Base-by-base conservation (phyloP, 768 basidiomycete species). In the Leucogyrophana mollusca region DNA sequence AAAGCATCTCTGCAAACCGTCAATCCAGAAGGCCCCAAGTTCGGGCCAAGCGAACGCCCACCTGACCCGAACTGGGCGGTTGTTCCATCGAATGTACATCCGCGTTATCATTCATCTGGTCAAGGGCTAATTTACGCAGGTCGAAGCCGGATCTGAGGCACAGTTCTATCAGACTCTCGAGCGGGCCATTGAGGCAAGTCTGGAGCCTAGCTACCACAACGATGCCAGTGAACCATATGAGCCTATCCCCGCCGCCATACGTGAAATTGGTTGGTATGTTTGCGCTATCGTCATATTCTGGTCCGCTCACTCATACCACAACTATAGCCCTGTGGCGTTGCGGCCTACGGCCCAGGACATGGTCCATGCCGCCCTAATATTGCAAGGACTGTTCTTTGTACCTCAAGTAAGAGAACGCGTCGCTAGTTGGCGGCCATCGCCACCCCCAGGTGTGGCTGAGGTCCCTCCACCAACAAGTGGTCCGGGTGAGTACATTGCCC, bases 151-250 rank as follows among this genome's bases (percentile, higher is more conserved):
- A 16, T 51, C 66, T 24, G 66, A 76, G 17, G 72, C 72, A 2
- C 73, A 73, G 18, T 83, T 85, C n/a, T 76, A 86, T 34, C 77
- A 82, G 39, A 73, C 72, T 27, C 66, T 89, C 63, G 81, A 78
- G 53, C 79, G 82, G 21, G 87, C 85, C 1, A 87, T 90, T 34
- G 78, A 84, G 62, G 85, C 80, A 4, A 87, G 85, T 59, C 66
- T 88, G 46, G 72, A 80, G 16, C 58, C 67, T 18, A 62, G 50
- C 27, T 57, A 62, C 24, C 45, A 50, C 40, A 77, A 79, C 16
- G 74, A 79, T 52, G 61, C 66, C 18, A 67, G 73, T 20, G 82
- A 82, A 3, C 70, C 71, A 30, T 67, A 73, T 27, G 80, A 82
- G 40, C 70, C 73, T 18, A 66, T 76, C 27, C 76, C 81, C 0